These are phyloP conservation scores for Dendrobium huoshanense DNA, from an alignment of 106 monocot genomes.

Conservation along the genomic window DNA sequence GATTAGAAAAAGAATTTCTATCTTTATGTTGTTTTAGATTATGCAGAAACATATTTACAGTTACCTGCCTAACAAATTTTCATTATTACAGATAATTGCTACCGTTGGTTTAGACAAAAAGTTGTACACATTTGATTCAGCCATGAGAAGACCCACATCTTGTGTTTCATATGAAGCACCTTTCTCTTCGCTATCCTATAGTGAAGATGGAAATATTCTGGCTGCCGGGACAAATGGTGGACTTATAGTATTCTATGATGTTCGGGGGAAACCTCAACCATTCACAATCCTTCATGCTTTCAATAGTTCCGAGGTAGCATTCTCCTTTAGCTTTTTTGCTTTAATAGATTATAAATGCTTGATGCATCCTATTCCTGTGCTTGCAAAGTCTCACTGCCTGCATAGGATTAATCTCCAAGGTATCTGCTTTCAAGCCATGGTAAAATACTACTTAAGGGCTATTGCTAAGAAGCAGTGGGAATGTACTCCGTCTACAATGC, in stretches of 20 bases:
- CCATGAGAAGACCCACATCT: slow-evolving; percentile 41
- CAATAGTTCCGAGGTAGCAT: slow-evolving; percentile 70
- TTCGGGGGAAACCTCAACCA: slow-evolving; percentile 86
- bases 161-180: slow-evolving; percentile 73
- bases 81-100: slow-evolving; percentile 60
- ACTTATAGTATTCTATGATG: slow-evolving; percentile 81
- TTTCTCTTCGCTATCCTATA: slow-evolving; percentile 75
- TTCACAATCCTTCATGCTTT: slow-evolving; percentile 82
- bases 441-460: neutral
- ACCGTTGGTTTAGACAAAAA: slow-evolving; percentile 96
- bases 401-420: neutral
- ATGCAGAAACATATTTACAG: neutral
- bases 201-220: slow-evolving; percentile 77
- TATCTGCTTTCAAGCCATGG: too few species aligned
- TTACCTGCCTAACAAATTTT: neutral
- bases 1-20: neutral
- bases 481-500: neutral
- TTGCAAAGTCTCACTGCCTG: neutral
- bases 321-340: slow-evolving; percentile 1
- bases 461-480: neutral
- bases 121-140: slow-evolving; percentile 68
- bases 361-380: neutral
- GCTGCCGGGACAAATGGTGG: slow-evolving; percentile 93
- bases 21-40: neutral
- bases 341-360: slow-evolving; percentile 1